phyloP scores from a whole-genome alignment of 2,329 filamentous ascomycete genomes.

The Ophiosphaerella herpotricha region DNA sequence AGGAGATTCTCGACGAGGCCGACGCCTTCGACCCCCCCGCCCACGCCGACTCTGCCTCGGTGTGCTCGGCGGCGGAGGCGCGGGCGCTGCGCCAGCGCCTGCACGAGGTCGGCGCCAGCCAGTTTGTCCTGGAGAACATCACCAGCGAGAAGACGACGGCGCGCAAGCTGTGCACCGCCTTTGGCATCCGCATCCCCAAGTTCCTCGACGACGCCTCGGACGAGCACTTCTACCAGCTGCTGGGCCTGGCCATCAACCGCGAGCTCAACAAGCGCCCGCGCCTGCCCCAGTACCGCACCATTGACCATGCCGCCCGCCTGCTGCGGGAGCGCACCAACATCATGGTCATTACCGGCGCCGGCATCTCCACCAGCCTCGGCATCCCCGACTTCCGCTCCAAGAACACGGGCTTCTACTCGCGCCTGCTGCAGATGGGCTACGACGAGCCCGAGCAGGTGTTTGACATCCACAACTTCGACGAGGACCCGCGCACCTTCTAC shows the following conservation, averaged over 20 bases:
- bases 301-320: constrained; percentile 83
- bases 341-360: constrained; percentile 90
- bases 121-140: constrained; percentile 68
- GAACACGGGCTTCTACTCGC: constrained; percentile 87
- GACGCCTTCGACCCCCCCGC: constrained; percentile 34
- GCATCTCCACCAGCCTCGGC: constrained; percentile 93
- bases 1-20: constrained; percentile 42
- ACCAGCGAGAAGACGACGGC: constrained; percentile 69
- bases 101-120: constrained; percentile 74
- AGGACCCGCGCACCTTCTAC: constrained; percentile 89
- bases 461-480: constrained; percentile 82
- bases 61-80: constrained; percentile 59
- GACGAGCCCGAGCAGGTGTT: constrained; percentile 94
- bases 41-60: constrained; percentile 25
- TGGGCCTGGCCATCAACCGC: constrained; percentile 77
- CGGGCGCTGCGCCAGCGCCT: constrained; percentile 70
- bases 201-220: constrained; percentile 77
- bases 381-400: constrained; percentile 97
- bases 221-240: constrained; percentile 72
- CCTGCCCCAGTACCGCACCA: constrained; percentile 76
- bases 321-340: constrained; percentile 79
- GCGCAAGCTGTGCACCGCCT: constrained; percentile 84
- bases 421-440: constrained; percentile 76
- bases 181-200: constrained; percentile 73
- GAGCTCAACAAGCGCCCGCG: constrained; percentile 84